Base-by-base conservation (phyloP, 169 alveolate genomes). In the Ichthyophthirius multifiliis region DNA sequence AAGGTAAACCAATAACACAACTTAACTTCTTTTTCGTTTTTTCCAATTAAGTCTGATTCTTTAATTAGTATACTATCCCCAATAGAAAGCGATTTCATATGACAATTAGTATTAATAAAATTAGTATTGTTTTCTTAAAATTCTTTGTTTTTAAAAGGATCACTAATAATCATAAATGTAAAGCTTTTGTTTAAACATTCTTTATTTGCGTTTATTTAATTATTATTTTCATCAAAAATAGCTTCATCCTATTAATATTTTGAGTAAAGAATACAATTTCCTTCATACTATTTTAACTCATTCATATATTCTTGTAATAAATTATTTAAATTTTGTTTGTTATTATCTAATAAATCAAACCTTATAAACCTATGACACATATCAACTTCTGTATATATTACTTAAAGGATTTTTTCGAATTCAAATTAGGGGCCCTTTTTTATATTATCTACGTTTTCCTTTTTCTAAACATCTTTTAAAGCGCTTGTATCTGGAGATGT, bases 311-410 rank as follows among this genome's bases (percentile, higher is more conserved):
- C 89, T 35, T 90, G 89, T 18, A 87, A 76, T 37, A 43, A 55
- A 12, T 73, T 62, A 55, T 79, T 79, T 10, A 82, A 84, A 18
- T 76, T 43, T 32, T 85, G 89, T 1, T 65, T 55, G 12, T 27
- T 46, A 63, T 79, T 55, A 20, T 76, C 87, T 43, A 48, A 63
- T 16, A 94, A 82, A 44, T 83, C 77, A 75, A 90, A 91, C 6
- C 94, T 71, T 13, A 90, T 85, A 82, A 94, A 94, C 67, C 97
- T 81, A 76, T 94, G 97, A 43, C 92, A 91, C 30, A 77, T 79
- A 64, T 87, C 87, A 30, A 94, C 85, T 20, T 90, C 96, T n/a
- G 94, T 83, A 46, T 88, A 94, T 37, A 90, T 83, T 15, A 92
- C 85, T 85, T 93, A 91, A 1, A 91, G 43, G 32, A 75, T 74